phyloP scores from a whole-genome alignment of 768 basidiomycete species.

The Rhizopogon rudus region DNA sequence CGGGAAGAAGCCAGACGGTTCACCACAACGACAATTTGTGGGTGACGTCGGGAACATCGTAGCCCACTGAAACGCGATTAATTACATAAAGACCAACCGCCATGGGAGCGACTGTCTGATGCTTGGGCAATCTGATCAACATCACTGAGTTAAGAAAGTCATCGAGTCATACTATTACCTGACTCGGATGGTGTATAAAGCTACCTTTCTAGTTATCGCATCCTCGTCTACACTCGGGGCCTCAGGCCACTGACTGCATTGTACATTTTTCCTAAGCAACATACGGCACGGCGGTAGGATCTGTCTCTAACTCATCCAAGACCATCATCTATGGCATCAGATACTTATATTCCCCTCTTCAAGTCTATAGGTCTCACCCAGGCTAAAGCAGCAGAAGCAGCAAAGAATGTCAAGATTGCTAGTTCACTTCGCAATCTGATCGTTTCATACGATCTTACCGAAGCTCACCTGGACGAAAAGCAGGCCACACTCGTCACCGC shows the following conservation, averaged over 20 bases:
- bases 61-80: slow-evolving; percentile 10
- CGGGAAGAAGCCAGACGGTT: slow-evolving; percentile 20
- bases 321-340: slow-evolving; percentile 5
- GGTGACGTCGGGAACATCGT: slow-evolving; percentile 19
- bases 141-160: slow-evolving; percentile 11
- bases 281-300: no score
- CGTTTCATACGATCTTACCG: slow-evolving; percentile 43
- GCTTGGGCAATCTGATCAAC: no score
- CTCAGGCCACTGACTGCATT: not conserved
- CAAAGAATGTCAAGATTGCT: slow-evolving; percentile 76
- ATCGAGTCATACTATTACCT: not conserved
- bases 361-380: slow-evolving; percentile 71
- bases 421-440: slow-evolving; percentile 65
- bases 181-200: not conserved
- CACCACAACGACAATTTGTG: slow-evolving; percentile 17
- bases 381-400: slow-evolving; percentile 77
- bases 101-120: no score
- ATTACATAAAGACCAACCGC: no score
- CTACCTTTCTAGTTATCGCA: not conserved
- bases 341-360: slow-evolving; percentile 43
- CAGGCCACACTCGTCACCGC: slow-evolving; percentile 65
- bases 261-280: not conserved
- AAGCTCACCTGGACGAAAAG: slow-evolving; percentile 66
- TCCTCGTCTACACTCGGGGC: not conserved
- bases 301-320: not conserved